Percentiles rank a stretch among this genome's conserved stretches.
Evolutionary conservation across 495 filamentous ascomycete genomes (phyloP).

Genomic region (Letharia lupina): DNA sequence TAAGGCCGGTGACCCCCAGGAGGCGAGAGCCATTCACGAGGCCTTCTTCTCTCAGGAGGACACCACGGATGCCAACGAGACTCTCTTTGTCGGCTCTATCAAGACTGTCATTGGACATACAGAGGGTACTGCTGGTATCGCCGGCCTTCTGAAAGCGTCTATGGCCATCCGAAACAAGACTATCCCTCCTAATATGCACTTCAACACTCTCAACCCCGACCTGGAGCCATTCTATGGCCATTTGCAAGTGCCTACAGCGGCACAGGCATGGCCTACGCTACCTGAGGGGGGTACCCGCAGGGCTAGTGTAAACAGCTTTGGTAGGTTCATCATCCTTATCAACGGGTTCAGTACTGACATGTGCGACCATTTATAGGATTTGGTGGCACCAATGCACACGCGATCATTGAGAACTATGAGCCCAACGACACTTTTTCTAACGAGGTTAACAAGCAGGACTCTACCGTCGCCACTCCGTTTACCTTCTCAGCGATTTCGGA

Average conservation of each 20-base stretch:
- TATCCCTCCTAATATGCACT: conserved; percentile 51
- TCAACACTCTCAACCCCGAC: conserved; percentile 42
- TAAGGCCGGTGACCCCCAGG: conserved; percentile 35
- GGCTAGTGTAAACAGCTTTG: conserved; percentile 28
- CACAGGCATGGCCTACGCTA: conserved; percentile 23
- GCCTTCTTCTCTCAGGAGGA: conserved; percentile 14
- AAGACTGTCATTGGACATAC: conserved; percentile 39
- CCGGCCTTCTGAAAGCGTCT: conserved; percentile 29
- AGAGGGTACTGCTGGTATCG: conserved; percentile 38
- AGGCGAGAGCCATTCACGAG: conserved; percentile 29
- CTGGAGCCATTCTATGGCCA: conserved; percentile 22
- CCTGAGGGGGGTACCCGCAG: conserved; percentile 19
- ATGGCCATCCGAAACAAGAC: conserved; percentile 42
- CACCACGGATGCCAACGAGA: conserved; percentile 23
- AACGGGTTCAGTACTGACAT: neutral
- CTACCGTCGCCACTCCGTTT: neutral
- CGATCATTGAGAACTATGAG: conserved; percentile 25
- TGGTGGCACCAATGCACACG: conserved; percentile 30
- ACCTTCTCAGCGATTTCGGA: conserved; percentile 3
- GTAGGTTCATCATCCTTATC: neutral
- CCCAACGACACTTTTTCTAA: neutral
- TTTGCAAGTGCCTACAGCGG: conserved; percentile 14
- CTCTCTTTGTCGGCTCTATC: conserved; percentile 36
- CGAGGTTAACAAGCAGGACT: neutral
- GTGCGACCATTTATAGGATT: conserved; percentile 12